Percentiles rank a stretch among this genome's conserved stretches.
Evolutionary conservation across 352 stramenopile genomes (phyloP).

Genomic region (Hyphochytrium catenoides): DNA sequence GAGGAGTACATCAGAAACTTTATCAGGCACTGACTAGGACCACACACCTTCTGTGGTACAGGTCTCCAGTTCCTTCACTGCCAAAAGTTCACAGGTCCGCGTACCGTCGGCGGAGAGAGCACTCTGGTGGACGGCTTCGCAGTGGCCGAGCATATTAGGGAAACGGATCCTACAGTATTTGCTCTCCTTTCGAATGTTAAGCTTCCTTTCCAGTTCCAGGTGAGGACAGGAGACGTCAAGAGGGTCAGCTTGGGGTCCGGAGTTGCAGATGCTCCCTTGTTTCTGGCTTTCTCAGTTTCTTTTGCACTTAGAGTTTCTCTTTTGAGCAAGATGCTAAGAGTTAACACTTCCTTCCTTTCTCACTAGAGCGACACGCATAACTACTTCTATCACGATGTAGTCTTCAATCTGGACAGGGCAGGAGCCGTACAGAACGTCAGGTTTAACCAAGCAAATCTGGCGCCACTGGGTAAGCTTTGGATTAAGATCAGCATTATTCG

Average conservation of each 20-base stretch:
- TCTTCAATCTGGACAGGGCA: constrained; percentile 8
- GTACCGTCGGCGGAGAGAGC: constrained; percentile 29
- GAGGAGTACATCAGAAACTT: too few species aligned
- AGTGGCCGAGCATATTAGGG: constrained; percentile 29
- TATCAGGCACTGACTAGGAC: too few species aligned
- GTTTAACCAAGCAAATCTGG: constrained; percentile 15
- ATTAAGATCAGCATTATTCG: too few species aligned
- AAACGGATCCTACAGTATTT: constrained; percentile 27
- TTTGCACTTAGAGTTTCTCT: too few species aligned
- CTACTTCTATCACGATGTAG: constrained; percentile 10
- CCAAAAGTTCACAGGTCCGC: constrained; percentile 11
- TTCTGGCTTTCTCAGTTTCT: neutral
- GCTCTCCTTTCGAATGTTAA: constrained; percentile 17
- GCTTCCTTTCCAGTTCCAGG: constrained; percentile 11
- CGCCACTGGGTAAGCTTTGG: too few species aligned
- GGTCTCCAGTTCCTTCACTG: constrained; percentile 16
- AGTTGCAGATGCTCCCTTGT: too few species aligned
- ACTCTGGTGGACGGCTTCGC: constrained; percentile 44
- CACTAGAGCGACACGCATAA: constrained; percentile 11
- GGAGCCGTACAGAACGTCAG: constrained; percentile 10
- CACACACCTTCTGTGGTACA: too few species aligned
- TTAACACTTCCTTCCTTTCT: neutral
- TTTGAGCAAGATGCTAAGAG: too few species aligned
- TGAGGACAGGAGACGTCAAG: too few species aligned
- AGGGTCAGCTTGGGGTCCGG: too few species aligned